phyloP scores from a whole-genome alignment of 2,329 filamentous ascomycete species.

The Hymenoscyphus repandus region DNA sequence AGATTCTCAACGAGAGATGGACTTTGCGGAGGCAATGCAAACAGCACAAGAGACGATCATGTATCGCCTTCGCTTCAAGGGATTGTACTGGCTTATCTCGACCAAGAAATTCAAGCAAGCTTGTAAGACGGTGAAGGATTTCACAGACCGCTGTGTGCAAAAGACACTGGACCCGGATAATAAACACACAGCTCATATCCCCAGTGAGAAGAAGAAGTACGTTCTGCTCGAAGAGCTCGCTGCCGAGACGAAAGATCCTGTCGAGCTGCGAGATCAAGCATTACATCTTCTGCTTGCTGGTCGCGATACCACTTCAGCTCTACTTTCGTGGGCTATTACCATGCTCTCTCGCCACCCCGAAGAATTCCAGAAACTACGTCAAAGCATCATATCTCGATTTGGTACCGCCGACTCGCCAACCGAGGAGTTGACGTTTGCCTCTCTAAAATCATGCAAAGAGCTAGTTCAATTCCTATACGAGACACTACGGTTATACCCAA shows the following conservation, averaged over 20 bases:
- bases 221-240: conserved; percentile 45
- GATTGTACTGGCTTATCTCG: conserved; percentile 25
- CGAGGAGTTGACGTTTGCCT: conserved; percentile 18
- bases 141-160: conserved; percentile 25
- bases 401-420: conserved; percentile 18
- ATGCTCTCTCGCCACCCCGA: conserved; percentile 39
- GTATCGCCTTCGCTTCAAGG: conserved; percentile 27
- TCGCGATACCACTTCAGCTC: conserved; percentile 22
- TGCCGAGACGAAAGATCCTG: conserved; percentile 36
- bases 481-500: conserved; percentile 29
- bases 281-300: conserved; percentile 31
- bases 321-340: conserved; percentile 32
- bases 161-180: conserved; percentile 18
- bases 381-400: conserved; percentile 36
- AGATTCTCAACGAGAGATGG: conserved; percentile 21
- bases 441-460: conserved; percentile 22
- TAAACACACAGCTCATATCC: conserved; percentile 27
- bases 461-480: conserved; percentile 22
- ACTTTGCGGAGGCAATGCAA: conserved; percentile 36
- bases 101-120: conserved; percentile 28
- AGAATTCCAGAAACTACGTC: conserved; percentile 37
- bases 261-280: conserved; percentile 33
- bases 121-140: conserved; percentile 23
- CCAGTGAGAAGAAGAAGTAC: conserved; percentile 28
- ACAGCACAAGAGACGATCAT: conserved; percentile 32